Evolutionary conservation across 306 rosid genomes (phyloP), one percentile per base, ranked within the genome.

Genomic region (Prunus mume): DNA sequence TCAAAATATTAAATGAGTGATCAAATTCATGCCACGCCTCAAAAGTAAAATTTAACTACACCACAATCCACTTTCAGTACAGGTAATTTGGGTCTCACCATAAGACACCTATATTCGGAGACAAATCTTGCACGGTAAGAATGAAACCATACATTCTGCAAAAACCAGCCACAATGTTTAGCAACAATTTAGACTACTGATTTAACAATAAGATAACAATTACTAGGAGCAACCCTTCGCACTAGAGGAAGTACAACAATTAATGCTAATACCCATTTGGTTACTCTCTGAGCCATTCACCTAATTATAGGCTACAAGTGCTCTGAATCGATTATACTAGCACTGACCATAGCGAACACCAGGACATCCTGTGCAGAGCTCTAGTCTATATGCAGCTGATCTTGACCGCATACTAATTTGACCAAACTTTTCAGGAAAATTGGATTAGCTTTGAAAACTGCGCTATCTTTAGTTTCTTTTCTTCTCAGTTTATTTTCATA

Each of bases 71-170:
- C 20, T 72, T 72, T 14, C 65, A 65, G 50, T 67, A 63, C 19
- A 38, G 64, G 43, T n/a, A 72, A 52, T 14, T 68, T 72, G 19
- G 72, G 66, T 78, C 97, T 87, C 82, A 95, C 98, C 98, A 95
- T 82, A 90, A 73, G 72, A 92, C 93, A 68, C 97, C 97, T 47
- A 90, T 90, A 79, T 94, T 94, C 63, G 98, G 98, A 78, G 97
- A 92, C 65, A 95, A 86, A 85, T 95, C 98, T 76, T 76, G 97
- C 65, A 90, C 90, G 1, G 98, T 95, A 75, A 92, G 97, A 80
- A 89, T 90, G 85, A 95, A 95, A 67, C 98, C 98, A 78, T 92
- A 92, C 65, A 97, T 89, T 64, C 97, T 90, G 97, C 87, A 88
- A 76, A 79, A 85, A 84, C 72, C 80, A 76, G 41, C 65, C 76